These are phyloP conservation scores for Lactarius indigo DNA, from an alignment of 768 basidiomycete genomes.

Conservation along the genomic window DNA sequence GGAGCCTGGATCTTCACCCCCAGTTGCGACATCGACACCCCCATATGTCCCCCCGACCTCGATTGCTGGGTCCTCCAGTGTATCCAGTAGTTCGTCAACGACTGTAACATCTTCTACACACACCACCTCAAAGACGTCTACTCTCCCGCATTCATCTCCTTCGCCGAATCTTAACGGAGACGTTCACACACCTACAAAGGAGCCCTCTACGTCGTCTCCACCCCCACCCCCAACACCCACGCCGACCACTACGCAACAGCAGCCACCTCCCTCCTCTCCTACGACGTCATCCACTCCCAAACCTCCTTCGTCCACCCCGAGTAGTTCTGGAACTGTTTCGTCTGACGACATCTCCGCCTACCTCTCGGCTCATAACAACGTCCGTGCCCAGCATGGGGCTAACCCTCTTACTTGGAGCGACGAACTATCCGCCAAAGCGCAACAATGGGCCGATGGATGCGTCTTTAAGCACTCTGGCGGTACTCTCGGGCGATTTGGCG, in stretches of 20 bases:
- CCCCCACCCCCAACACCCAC: constrained; percentile 11
- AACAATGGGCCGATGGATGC: constrained; percentile 67
- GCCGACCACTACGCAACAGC: neutral
- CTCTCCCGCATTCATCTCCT: neutral
- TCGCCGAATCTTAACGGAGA: neutral
- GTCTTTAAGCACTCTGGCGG: constrained; percentile 68
- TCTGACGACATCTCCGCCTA: constrained; percentile 50
- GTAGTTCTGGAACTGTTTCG: constrained; percentile 29
- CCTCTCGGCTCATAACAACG: constrained; percentile 57
- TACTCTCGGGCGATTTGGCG: constrained; percentile 58
- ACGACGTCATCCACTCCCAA: constrained; percentile 19
- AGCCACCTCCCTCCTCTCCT: neutral
- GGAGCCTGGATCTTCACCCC: neutral
- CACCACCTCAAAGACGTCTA: neutral
- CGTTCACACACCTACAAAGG: neutral
- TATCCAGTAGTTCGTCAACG: neutral
- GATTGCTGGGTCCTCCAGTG: neutral
- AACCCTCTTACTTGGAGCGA: constrained; percentile 59
- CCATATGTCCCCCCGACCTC: neutral
- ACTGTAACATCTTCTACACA: neutral
- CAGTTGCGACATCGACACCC: neutral
- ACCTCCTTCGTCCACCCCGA: constrained; percentile 1
- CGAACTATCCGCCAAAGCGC: constrained; percentile 56
- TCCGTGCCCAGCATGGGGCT: constrained; percentile 65
- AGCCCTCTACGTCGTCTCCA: neutral